phyloP scores from a whole-genome alignment of 2,329 filamentous ascomycete species.

The Venturia nashicola region DNA sequence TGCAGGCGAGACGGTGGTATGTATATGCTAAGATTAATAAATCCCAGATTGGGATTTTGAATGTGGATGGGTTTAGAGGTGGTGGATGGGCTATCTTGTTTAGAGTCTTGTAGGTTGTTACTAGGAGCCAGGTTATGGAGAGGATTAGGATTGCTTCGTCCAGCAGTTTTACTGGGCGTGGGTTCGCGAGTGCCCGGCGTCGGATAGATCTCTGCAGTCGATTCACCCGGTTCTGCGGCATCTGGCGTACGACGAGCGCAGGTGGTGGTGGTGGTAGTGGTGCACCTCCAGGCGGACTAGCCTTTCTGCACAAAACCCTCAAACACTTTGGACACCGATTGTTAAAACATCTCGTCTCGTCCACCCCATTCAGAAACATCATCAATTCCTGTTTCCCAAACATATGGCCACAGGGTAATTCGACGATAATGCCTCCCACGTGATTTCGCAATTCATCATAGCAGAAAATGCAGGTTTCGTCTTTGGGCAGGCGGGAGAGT shows the following conservation, averaged over 20 bases:
- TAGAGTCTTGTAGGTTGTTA: neutral
- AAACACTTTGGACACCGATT: neutral
- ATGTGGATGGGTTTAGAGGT: neutral
- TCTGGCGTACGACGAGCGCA: neutral
- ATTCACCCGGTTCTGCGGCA: neutral
- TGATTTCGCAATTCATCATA: neutral
- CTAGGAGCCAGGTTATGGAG: neutral
- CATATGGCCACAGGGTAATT: neutral
- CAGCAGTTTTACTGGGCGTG: neutral
- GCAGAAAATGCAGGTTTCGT: neutral
- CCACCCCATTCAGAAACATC: neutral
- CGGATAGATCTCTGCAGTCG: neutral
- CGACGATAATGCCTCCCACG: neutral
- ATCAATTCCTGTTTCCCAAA: neutral
- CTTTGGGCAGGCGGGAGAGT: neutral
- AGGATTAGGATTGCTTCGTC: neutral
- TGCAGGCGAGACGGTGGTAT: neutral
- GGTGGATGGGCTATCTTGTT: neutral
- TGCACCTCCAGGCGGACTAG: neutral
- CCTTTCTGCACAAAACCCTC: neutral
- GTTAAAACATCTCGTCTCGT: neutral
- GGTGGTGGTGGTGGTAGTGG: neutral
- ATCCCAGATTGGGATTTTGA: neutral
- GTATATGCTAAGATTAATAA: neutral
- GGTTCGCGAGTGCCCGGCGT: neutral